Evolutionary conservation across 2,329 filamentous ascomycete genomes (phyloP).

Genomic region (Colletotrichum siamense): DNA sequence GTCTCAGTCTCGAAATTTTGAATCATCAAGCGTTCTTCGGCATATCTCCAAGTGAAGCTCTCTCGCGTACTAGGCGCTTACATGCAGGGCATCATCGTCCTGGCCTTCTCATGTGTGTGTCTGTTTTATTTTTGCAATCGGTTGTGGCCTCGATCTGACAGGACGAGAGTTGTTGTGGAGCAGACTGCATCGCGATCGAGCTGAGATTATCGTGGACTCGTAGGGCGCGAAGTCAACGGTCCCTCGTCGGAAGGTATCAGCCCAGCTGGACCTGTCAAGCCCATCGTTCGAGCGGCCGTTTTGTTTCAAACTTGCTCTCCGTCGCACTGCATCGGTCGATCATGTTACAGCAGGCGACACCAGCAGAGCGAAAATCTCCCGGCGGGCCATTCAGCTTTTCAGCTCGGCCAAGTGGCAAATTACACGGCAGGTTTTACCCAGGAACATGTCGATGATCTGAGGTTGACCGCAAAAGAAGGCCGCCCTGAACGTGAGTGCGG

Average conservation of each 20-base stretch:
- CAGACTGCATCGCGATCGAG: not conserved
- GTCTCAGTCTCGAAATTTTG: not conserved
- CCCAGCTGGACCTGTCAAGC: not conserved
- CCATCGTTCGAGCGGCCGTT: not conserved
- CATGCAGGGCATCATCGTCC: not conserved
- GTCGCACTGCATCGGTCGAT: not conserved
- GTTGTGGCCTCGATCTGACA: not conserved
- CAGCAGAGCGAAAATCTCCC: not conserved
- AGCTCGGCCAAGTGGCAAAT: not conserved
- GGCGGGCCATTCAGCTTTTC: not conserved
- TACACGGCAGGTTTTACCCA: not conserved
- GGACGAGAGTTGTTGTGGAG: not conserved
- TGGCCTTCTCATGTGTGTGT: not conserved
- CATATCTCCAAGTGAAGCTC: not conserved
- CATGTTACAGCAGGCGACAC: not conserved
- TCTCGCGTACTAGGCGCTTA: not conserved
- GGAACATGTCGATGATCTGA: not conserved
- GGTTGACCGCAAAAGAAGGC: not conserved
- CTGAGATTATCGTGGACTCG: not conserved
- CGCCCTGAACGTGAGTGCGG: not conserved
- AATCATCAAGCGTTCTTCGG: slow-evolving; percentile 10
- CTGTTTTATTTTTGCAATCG: not conserved
- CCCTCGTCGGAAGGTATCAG: not conserved
- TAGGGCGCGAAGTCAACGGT: not conserved
- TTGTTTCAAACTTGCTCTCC: not conserved